Evolutionary conservation across 2,329 filamentous ascomycete species (phyloP).

Genomic region (Penicillium oxalicum): DNA sequence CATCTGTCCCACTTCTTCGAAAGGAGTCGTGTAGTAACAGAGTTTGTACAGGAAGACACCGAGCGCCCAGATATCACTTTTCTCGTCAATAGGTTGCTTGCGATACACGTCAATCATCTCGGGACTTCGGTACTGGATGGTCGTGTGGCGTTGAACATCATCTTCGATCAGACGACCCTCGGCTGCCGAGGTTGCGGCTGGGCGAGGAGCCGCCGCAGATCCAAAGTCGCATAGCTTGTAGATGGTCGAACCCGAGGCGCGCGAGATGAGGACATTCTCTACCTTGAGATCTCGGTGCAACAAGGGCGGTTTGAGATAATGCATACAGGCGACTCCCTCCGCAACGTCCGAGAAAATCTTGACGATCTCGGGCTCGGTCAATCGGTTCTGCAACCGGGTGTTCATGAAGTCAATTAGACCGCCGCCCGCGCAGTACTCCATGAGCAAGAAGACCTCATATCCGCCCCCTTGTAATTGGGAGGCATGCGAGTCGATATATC

Average conservation of each 20-base stretch:
- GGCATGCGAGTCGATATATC: conserved; percentile 96
- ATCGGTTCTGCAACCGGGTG: conserved; percentile 86
- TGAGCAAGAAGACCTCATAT: conserved; percentile 95
- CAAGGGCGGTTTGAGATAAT: conserved; percentile 90
- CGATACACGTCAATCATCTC: conserved; percentile 99
- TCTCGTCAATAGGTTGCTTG: conserved; percentile 94
- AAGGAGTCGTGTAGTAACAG: conserved; percentile 98
- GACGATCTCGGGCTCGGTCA: conserved; percentile 95
- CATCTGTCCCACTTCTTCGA: conserved; percentile 95
- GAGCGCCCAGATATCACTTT: conserved; percentile 96
- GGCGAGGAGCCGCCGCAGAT: conserved; percentile 74
- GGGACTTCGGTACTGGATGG: conserved; percentile 91
- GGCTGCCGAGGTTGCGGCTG: conserved; percentile 76
- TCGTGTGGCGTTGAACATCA: conserved; percentile 94
- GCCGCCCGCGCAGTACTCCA: conserved; percentile 95
- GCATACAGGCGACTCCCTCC: conserved; percentile 97
- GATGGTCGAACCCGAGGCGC: conserved; percentile 57
- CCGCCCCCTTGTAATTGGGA: conserved; percentile 87
- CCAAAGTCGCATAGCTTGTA: conserved; percentile 99
- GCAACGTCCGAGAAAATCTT: conserved; percentile 95
- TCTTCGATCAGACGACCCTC: conserved; percentile 93
- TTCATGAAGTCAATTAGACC: conserved; percentile 99
- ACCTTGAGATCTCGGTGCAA: conserved; percentile 95
- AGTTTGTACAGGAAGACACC: conserved; percentile 95
- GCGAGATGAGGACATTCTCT: conserved; percentile 89